Percentiles rank a stretch among this genome's conserved stretches.
phyloP scores from a whole-genome alignment of 1,284 basidiomycete genomes.

The Trametes polyzona region DNA sequence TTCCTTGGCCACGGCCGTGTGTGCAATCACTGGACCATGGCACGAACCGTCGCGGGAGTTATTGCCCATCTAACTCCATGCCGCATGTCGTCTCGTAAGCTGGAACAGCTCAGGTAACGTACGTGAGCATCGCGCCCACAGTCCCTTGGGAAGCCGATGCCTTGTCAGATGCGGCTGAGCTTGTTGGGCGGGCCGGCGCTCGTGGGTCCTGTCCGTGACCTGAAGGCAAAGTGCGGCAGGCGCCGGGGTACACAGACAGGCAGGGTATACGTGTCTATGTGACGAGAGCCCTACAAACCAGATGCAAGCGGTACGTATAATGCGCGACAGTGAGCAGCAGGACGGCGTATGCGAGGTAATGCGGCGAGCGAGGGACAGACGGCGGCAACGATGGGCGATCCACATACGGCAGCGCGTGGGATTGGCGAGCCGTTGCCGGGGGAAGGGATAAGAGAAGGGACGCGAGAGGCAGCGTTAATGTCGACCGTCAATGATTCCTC shows the following conservation, averaged over 20 bases:
- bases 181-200: conserved; percentile 10
- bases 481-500: conserved; percentile 9
- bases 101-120: conserved; percentile 2
- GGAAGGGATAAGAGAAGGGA: conserved; percentile 1
- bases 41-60: conserved; percentile 6
- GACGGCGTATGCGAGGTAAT: conserved; percentile 12
- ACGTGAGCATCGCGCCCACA: conserved; percentile 7
- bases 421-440: conserved; percentile 16
- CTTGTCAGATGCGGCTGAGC: background rate
- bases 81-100: conserved; percentile 1
- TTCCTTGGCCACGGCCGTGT: conserved; percentile 6
- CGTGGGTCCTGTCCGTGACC: background rate
- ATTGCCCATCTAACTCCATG: conserved; percentile 1
- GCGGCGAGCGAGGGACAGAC: conserved; percentile 1
- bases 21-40: conserved; percentile 9
- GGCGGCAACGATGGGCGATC: conserved; percentile 5
- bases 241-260: conserved; percentile 5
- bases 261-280: conserved; percentile 9
- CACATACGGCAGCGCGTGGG: conserved; percentile 15
- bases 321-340: conserved; percentile 1
- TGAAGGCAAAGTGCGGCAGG: background rate
- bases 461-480: background rate
- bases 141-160: background rate
- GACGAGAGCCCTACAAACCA: conserved; percentile 20
- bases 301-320: conserved; percentile 23